Evolutionary conservation across 257 asterid species (phyloP), one percentile per base, ranked within the genome.

Genomic region (Asclepias syriaca): DNA sequence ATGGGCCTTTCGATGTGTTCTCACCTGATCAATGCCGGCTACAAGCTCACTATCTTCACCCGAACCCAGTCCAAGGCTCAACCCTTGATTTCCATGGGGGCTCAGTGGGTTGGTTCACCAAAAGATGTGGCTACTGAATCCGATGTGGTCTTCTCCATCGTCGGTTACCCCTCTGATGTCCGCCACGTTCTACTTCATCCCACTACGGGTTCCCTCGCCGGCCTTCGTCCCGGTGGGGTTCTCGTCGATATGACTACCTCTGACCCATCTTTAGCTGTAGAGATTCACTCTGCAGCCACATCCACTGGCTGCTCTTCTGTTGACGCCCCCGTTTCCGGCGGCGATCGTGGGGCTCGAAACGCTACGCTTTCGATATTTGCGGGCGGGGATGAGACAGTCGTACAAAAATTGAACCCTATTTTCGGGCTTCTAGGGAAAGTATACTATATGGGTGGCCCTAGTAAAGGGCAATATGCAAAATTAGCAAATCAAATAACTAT

Each of bases 241-340:
- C 14, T 93, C 2, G 77, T 93, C 68, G 98, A 93, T 70, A 90
- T 93, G 98, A 93, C 97, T 58, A 93, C 98, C 50, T 93, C 98
- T 54, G 96, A 87, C 32, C 98, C 98, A 40, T 90, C 98, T 45
- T 86, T 93, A 32, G 93, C 98, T 66, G 83, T 77, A 34, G 95
- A 93, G 74, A 88, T 93, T 60, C 85, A 87, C 81, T 72, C 95
- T 27, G 83, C 93, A 39, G 93, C 98, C 49, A 8, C 81, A 7
- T 27, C 83, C 29, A 82, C 78, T 15, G 84, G 85, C 29, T 93
- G 93, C 81, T 82, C 86, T 74, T 77, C 98, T 0, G 67, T 92
- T 8, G 98, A 92, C 74, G 97, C 97, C 12, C 98, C 98, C 1
- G 96, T 92, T 2, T 92, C 97, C 68, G 97, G 98, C 2, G 98